Base-by-base conservation (phyloP, 2,329 filamentous ascomycete genomes). In the Aspergillus calidoustus region DNA sequence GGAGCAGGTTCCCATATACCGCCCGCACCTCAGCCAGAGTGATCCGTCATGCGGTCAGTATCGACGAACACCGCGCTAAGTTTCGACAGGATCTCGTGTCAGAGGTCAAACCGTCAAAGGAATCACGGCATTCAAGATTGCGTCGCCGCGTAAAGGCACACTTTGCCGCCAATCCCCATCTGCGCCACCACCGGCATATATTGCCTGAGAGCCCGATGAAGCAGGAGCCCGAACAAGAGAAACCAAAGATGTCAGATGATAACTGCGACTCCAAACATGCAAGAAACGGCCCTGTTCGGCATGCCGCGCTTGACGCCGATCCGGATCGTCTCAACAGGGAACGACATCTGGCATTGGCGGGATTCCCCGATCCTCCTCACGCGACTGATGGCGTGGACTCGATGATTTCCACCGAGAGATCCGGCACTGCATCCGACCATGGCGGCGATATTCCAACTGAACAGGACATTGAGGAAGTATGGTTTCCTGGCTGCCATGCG, bases 401-500 rank as follows among this genome's bases (percentile, higher is more conserved):
- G 19, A 19, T 2, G 19, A 19, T 19, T 19, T 19, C 19, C 19
- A 19, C 19, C 19, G 19, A 13, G 5, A 38, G 6, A 19, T 38
- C 31, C 5, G 31, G 31, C 31, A 7, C 9, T 3, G 7, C 6
- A 13, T 38, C 31, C 31, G 38, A 44, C 7, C 9, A 38, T 7
- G 31, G 7, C 8, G 31, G 31, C 15, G 31, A 4, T 3, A 8
- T 38, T 8, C 9, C 2, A 2, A 38, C 56, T 11, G 54, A 66
- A 7, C 55, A 48, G 11, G 89, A 93, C 66, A 88, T 93, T 43
- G 84, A 90, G 63, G 91, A 94, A 69, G 85, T 93, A 3, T 79
- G 75, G 69, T 94, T 94, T 67, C 81, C 90, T 0, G 91, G 91
- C 1, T 86, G 87, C 6, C 91, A 94, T 63, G 89, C 85, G 2